A percentile compares a stretch with the other conserved stretches of the same genome.
Conservation (phyloP, 2,329 filamentous ascomycete genomes). For the Phialophora expanda region DNA sequence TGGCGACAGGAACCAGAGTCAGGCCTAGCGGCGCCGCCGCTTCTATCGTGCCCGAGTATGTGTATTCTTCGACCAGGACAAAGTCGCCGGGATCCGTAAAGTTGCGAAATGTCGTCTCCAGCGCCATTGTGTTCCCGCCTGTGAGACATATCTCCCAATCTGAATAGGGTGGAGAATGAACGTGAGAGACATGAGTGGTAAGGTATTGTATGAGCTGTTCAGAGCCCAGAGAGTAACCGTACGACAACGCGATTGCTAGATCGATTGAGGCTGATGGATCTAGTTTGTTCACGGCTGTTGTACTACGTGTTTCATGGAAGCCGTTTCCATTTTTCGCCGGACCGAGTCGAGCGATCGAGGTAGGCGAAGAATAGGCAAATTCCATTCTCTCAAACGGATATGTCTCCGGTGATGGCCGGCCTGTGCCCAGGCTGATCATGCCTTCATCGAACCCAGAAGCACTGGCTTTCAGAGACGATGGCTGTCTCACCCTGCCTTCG, state of each 20-base stretch:
- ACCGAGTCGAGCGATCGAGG: neutral
- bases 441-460: slow-evolving; percentile 5
- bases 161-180: slow-evolving; percentile 5
- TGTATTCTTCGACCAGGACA: slow-evolving; percentile 16
- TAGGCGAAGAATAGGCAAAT: neutral
- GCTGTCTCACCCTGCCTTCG: slow-evolving; percentile 7
- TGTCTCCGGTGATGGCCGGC: neutral
- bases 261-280: slow-evolving; percentile 10
- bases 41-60: slow-evolving; percentile 7
- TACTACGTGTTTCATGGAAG: neutral
- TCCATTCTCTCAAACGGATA: neutral
- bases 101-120: neutral
- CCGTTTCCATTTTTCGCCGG: neutral
- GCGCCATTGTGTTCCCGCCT: neutral
- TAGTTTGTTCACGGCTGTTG: neutral
- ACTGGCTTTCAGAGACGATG: slow-evolving; percentile 16
- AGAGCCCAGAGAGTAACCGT: slow-evolving; percentile 14
- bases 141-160: slow-evolving; percentile 1
- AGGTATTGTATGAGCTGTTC: slow-evolving; percentile 17
- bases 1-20: neutral
- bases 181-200: slow-evolving; percentile 2
- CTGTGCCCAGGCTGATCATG: slow-evolving; percentile 9
- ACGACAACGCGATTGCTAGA: slow-evolving; percentile 8
- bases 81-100: slow-evolving; percentile 13
- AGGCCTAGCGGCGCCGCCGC: slow-evolving; percentile 1